Base-by-base conservation (phyloP, 2,329 filamentous ascomycete genomes). In the Phaeophleospora eucalypticola region DNA sequence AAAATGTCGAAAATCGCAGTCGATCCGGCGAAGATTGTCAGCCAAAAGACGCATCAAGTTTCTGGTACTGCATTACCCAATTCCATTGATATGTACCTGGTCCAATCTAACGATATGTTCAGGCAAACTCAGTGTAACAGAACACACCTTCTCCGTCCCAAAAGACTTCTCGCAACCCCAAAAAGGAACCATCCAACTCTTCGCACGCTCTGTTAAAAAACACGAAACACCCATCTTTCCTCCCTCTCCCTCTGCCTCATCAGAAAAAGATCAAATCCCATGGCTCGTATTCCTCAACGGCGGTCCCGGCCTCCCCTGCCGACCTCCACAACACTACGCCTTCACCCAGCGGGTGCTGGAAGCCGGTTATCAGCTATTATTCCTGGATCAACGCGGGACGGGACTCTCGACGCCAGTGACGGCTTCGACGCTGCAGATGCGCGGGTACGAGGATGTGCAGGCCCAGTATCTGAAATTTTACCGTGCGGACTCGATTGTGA, bases 331-430 rank as follows among this genome's bases (percentile, higher is more conserved):
- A 63, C 79, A 86, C 48, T 80, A 82, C 51, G 73, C 82, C 6
- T 79, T 89, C 63, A 86, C 87, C n/a, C 78, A 81, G 24, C 72
- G 77, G 21, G 77, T 89, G 46, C 76, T 96, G 4, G 81, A 84
- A 49, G 83, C 84, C 52, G 90, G 90, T 14, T 96, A 95, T 62
- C 87, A 94, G 66, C 65, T 83, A 37, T 78, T 97, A 2, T 84
- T 86, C 54, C 77, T 97, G n/a, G 91, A 97, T 66, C 90, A 95
- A 65, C 82, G 91, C 41, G 91, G 91, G 10, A 94, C 89, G 2
- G 91, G 91, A 1, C 72, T 95, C 41, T 94, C 87, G 63, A 86
- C 82, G 2, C 86, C 90, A 1, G 80, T 96, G 35, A 86, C 86
- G 1, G 81, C 86, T 7, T 79, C 78, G 7, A 89, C 84, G 4